Percentiles rank a stretch among this genome's conserved stretches.
These are phyloP conservation scores for Daphne laureola DNA, from an alignment of 441 rosid species.

Conservation along the genomic window DNA sequence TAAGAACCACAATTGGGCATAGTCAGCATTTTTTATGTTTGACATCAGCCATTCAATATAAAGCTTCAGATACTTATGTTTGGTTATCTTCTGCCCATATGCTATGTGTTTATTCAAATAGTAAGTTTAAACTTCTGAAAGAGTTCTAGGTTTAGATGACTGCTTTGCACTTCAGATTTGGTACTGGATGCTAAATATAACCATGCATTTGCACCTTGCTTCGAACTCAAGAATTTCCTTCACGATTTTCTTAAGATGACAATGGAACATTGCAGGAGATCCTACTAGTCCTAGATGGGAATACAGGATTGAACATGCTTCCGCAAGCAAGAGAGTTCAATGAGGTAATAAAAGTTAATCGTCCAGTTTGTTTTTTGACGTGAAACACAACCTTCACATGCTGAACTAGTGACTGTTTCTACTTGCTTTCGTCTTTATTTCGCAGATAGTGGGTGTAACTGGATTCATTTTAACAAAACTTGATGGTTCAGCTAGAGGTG, in stretches of 20 bases:
- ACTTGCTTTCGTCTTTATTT: conserved; percentile 8
- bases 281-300: conserved; percentile 83
- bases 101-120: conserved; percentile 2
- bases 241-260: conserved; percentile 9
- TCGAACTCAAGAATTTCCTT: conserved; percentile 2
- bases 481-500: conserved; percentile 95
- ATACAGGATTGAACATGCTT: conserved; percentile 90
- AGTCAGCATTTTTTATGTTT: neutral
- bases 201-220: conserved; percentile 2
- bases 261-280: conserved; percentile 52
- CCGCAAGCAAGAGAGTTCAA: conserved; percentile 96
- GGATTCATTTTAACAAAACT: conserved; percentile 91
- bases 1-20: conserved; percentile 23
- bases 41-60: too few relatives aligned
- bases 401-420: conserved; percentile 1
- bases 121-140: too few relatives aligned
- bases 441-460: conserved; percentile 79
- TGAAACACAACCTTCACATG: conserved; percentile 1
- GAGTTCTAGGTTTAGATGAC: too few relatives aligned
- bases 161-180: neutral
- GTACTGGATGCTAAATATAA: conserved; percentile 1
- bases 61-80: neutral
- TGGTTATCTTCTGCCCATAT: conserved; percentile 10
- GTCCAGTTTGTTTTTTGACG: neutral
- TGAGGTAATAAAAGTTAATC: conserved; percentile 36